Base-by-base conservation (phyloP, 164 flowering plant species). In the Piper betle region DNA sequence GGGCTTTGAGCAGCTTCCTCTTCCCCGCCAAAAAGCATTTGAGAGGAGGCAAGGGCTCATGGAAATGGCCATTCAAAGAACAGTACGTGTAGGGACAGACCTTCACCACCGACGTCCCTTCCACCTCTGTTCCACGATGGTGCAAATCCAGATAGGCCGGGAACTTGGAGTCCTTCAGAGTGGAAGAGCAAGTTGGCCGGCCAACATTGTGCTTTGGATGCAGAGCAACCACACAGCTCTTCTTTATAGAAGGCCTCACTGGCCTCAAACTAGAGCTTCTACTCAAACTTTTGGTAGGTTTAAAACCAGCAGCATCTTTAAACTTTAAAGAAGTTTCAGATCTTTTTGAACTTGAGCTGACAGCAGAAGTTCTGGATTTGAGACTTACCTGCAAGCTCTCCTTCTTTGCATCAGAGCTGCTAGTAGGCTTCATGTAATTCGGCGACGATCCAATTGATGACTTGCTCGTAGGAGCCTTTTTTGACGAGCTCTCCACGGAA, bases 41-140 rank as follows among this genome's bases (percentile, higher is more conserved):
- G 62, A 81, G 50, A 1, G 87, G 84, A 39, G 90, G 88, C n/a
- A 57, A 48, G 43, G 69, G 68, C 33, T 63, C 80, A 66, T 80
- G 83, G 41, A 57, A 77, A 57, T 78, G 87, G 37, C 92, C 91
- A 61, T 89, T 84, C 57, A 90, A 81, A 60, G 91, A 87, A 68
- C 99, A 93, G 59, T 90, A 91, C 37, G 71, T 81, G 66, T 81
- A 93, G 3, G 85, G 78, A 70, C 97, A 93, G 48, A 85, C 82
- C 70, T 81, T 81, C 73, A 58, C 56, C 9, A 58, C 71, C 48
- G 84, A 68, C 68, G 53, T 66, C 52, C 72, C 74, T 52, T 77
- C 81, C 10, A 79, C 66, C 69, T 77, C 81, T 43, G 56, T 65
- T 39, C 70, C 78, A n/a, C 71, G 79, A 38, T 73, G 70, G 58